A percentile compares a stretch with the other conserved stretches of the same genome.
phyloP scores from a whole-genome alignment of 2,329 filamentous ascomycete species.

The Hypoxylon sp. region DNA sequence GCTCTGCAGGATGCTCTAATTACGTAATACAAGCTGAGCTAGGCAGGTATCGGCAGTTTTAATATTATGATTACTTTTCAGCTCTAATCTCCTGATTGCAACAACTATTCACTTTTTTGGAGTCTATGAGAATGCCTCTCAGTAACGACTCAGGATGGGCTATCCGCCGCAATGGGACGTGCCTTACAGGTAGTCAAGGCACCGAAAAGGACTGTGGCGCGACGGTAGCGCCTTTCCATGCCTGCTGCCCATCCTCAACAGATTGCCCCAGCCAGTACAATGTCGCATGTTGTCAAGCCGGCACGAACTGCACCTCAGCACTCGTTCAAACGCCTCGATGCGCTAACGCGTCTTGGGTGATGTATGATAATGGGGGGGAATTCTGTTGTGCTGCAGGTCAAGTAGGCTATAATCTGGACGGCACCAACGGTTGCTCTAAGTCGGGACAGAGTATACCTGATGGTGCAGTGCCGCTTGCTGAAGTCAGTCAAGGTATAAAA shows the following conservation, averaged over 20 bases:
- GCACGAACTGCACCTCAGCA: constrained; percentile 38
- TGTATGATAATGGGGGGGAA: constrained; percentile 43
- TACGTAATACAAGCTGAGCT: not conserved
- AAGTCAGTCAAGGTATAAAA: constrained; percentile 35
- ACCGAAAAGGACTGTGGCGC: constrained; percentile 34
- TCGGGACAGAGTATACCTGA: constrained; percentile 32
- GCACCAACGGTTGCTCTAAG: constrained; percentile 35
- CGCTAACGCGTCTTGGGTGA: constrained; percentile 43
- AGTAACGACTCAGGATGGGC: constrained; percentile 35
- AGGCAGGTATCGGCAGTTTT: not conserved
- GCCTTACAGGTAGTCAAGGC: constrained; percentile 28
- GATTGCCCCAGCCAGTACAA: constrained; percentile 33
- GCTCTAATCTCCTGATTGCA: not conserved
- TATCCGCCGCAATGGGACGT: constrained; percentile 41
- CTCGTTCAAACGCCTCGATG: constrained; percentile 35
- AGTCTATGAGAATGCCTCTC: not conserved
- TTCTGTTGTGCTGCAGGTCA: constrained; percentile 42
- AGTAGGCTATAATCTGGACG: constrained; percentile 36
- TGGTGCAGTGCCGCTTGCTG: constrained; percentile 36
- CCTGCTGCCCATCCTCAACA: constrained; percentile 43
- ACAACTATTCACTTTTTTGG: not conserved
- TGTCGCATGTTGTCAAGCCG: constrained; percentile 31
- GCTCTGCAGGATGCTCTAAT: not conserved
- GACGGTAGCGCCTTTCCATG: constrained; percentile 35
- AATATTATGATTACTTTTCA: not conserved